Percentiles rank a stretch among this genome's conserved stretches.
Evolutionary conservation across 306 rosid genomes (phyloP).

Genomic region (Castanospermum australe): DNA sequence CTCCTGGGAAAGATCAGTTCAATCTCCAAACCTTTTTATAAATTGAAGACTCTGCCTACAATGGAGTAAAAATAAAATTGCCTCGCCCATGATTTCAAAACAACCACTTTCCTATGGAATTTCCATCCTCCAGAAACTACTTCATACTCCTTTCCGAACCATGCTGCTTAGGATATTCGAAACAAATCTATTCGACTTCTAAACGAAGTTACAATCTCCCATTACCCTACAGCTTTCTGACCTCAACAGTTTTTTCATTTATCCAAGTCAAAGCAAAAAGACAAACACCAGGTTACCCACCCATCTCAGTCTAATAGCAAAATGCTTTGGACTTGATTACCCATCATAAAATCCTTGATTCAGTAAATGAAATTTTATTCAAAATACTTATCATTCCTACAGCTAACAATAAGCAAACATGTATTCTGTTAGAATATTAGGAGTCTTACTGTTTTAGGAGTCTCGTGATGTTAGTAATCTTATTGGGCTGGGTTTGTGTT

Average conservation of each 20-base stretch:
- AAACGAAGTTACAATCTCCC: not conserved
- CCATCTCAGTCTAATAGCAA: too few relatives aligned
- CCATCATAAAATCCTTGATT: too few relatives aligned
- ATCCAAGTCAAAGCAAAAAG: not conserved
- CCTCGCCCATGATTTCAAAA: not conserved
- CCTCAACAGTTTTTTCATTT: not conserved
- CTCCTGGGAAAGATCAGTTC: not conserved
- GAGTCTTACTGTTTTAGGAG: too few relatives aligned
- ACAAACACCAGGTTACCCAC: not conserved
- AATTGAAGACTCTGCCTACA: not conserved
- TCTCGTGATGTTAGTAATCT: too few relatives aligned
- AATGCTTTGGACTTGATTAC: too few relatives aligned
- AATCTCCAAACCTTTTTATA: not conserved
- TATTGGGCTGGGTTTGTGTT: too few relatives aligned
- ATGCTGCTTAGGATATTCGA: not conserved
- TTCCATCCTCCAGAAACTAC: not conserved
- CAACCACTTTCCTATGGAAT: not conserved
- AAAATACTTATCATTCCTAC: too few relatives aligned
- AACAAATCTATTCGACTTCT: not conserved
- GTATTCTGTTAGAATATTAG: too few relatives aligned
- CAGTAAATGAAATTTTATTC: too few relatives aligned
- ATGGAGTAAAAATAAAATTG: not conserved
- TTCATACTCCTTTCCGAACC: not conserved
- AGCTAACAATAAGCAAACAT: too few relatives aligned
- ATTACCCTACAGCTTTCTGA: not conserved